These are phyloP conservation scores for Kwoniella dejecticola DNA, from an alignment of 768 basidiomycete genomes.

Conservation along the genomic window DNA sequence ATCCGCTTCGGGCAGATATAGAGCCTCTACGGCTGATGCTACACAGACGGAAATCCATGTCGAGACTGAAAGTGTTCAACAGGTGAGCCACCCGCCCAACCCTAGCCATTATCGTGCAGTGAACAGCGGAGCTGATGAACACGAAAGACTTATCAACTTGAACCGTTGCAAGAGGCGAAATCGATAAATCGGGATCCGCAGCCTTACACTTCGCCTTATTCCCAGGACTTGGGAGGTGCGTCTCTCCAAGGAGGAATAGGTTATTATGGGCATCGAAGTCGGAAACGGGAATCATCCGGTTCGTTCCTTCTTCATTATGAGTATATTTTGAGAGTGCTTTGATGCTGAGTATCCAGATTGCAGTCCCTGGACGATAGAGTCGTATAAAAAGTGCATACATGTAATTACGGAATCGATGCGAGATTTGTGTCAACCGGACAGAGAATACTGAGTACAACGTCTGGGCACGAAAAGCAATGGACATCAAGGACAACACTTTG, in stretches of 20 bases:
- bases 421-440: too few species aligned
- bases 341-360: too few species aligned
- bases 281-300: not conserved
- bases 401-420: too few species aligned
- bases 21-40: not conserved
- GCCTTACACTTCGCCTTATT: not conserved
- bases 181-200: conserved; percentile 15
- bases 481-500: too few species aligned
- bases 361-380: too few species aligned
- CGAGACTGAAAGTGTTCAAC: conserved; percentile 20
- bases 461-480: too few species aligned
- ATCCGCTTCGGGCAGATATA: not conserved
- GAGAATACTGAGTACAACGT: too few species aligned
- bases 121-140: too few species aligned
- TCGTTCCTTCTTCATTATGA: too few species aligned
- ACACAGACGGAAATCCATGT: conserved; percentile 20
- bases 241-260: not conserved
- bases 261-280: not conserved
- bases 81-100: conserved; percentile 18
- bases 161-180: conserved; percentile 2
- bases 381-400: too few species aligned
- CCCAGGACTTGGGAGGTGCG: not conserved
- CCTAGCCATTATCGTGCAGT: too few species aligned
- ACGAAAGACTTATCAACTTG: conserved; percentile 24
- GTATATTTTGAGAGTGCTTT: too few species aligned